Evolutionary conservation across 2,329 filamentous ascomycete species (phyloP).

Genomic region (Paracamarosporium sp.): DNA sequence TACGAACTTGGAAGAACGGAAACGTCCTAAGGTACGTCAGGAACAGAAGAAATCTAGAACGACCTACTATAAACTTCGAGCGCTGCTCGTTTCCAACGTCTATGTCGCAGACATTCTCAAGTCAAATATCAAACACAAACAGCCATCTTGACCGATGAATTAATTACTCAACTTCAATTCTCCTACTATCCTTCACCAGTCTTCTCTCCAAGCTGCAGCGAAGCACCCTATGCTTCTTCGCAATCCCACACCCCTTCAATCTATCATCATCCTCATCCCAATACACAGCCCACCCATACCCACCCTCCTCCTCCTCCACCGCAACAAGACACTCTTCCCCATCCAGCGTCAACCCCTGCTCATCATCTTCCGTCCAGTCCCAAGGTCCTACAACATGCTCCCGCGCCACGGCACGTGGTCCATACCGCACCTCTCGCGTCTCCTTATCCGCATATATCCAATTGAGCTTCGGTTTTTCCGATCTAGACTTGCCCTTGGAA

Average conservation of each 20-base stretch:
- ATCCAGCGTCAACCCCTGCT: slow-evolving; percentile 59
- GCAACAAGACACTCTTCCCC: slow-evolving; percentile 64
- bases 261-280: slow-evolving; percentile 57
- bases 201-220: slow-evolving; percentile 54
- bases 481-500: slow-evolving; percentile 9
- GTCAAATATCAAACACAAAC: too few relatives aligned
- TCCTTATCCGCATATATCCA: slow-evolving; percentile 71
- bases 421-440: slow-evolving; percentile 67
- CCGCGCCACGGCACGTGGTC: slow-evolving; percentile 73
- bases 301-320: slow-evolving; percentile 58
- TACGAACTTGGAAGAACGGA: too few relatives aligned
- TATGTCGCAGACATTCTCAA: too few relatives aligned
- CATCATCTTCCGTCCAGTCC: slow-evolving; percentile 77
- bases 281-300: slow-evolving; percentile 61
- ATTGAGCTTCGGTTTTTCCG: slow-evolving; percentile 63
- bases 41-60: too few relatives aligned
- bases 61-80: too few relatives aligned
- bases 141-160: too few relatives aligned
- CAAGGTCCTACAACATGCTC: slow-evolving; percentile 79
- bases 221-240: slow-evolving; percentile 50
- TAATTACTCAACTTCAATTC: slow-evolving; percentile 23
- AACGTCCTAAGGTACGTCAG: too few relatives aligned
- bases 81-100: too few relatives aligned
- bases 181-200: slow-evolving; percentile 32
- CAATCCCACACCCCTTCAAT: slow-evolving; percentile 46